phyloP scores from a whole-genome alignment of 2,329 filamentous ascomycete genomes.

The Capronia epimyces region DNA sequence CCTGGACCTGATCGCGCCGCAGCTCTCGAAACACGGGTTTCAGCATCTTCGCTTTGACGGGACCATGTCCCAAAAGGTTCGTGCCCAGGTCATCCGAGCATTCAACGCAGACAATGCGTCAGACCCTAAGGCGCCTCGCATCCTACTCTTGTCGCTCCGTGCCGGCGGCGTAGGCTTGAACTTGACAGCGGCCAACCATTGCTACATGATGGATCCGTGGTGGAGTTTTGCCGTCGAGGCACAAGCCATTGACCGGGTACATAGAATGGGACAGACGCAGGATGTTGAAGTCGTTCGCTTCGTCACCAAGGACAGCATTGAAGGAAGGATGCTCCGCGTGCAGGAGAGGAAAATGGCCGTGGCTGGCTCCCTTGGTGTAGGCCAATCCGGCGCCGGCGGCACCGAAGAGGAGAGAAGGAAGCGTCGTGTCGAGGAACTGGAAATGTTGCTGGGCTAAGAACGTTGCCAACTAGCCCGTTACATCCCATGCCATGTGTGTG shows the following conservation, averaged over 20 bases:
- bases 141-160: slow-evolving; percentile 76
- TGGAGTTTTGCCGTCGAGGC: slow-evolving; percentile 97
- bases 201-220: slow-evolving; percentile 99
- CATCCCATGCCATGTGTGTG: no score
- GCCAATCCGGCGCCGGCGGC: slow-evolving; percentile 78
- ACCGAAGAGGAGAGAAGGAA: slow-evolving; percentile 86
- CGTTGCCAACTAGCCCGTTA: no score
- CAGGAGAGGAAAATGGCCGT: slow-evolving; percentile 86
- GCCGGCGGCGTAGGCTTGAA: slow-evolving; percentile 94
- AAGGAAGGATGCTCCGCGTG: slow-evolving; percentile 87
- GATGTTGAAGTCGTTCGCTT: slow-evolving; percentile 85
- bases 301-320: slow-evolving; percentile 83
- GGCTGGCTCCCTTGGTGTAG: slow-evolving; percentile 91
- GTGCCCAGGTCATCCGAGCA: slow-evolving; percentile 68
- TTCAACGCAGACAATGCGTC: slow-evolving; percentile 51
- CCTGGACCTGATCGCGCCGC: slow-evolving; percentile 80
- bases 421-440: slow-evolving; percentile 88
- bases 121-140: slow-evolving; percentile 33
- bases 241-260: slow-evolving; percentile 94
- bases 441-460: slow-evolving; percentile 66
- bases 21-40: slow-evolving; percentile 66
- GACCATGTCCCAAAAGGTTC: slow-evolving; percentile 76
- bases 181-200: slow-evolving; percentile 76
- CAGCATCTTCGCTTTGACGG: slow-evolving; percentile 84
- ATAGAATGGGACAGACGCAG: slow-evolving; percentile 87